Evolutionary conservation across 257 asterid genomes (phyloP).

Genomic region (Echium plantagineum): DNA sequence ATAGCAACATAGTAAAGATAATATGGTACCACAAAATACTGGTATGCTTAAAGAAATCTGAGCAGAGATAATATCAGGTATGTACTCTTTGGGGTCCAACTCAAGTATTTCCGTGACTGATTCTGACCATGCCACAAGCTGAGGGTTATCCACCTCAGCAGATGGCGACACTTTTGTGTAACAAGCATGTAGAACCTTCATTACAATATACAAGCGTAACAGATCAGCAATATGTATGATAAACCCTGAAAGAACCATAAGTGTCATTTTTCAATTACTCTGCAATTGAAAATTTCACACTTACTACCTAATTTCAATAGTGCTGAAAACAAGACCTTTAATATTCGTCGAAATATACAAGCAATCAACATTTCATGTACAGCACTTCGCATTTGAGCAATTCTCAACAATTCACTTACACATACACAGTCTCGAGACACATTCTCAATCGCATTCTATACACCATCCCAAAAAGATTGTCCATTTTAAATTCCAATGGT

Average conservation of each 20-base stretch:
- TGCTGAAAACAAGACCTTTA: too few species aligned
- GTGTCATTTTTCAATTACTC: neutral
- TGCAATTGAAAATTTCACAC: too few species aligned
- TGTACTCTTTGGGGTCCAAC: conserved; percentile 82
- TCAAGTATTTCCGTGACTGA: conserved; percentile 74
- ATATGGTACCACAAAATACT: conserved; percentile 1
- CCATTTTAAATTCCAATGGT: too few species aligned
- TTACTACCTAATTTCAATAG: too few species aligned
- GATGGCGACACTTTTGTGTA: conserved; percentile 81
- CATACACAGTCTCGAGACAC: too few species aligned
- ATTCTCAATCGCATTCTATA: too few species aligned
- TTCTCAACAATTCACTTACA: too few species aligned
- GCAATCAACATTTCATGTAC: too few species aligned
- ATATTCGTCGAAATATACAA: too few species aligned
- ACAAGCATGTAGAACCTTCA: conserved; percentile 83
- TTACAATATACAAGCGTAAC: conserved; percentile 2
- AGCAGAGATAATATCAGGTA: neutral
- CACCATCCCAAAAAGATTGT: too few species aligned
- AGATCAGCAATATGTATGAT: neutral
- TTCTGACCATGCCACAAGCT: conserved; percentile 84
- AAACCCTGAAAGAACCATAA: neutral
- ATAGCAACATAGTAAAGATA: conserved; percentile 3
- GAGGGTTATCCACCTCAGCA: conserved; percentile 79
- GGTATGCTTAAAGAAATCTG: conserved; percentile 7
- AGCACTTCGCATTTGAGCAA: too few species aligned